Base-by-base conservation (phyloP, 192 early-diverging fungal species). In the Umbelopsis vinacea region DNA sequence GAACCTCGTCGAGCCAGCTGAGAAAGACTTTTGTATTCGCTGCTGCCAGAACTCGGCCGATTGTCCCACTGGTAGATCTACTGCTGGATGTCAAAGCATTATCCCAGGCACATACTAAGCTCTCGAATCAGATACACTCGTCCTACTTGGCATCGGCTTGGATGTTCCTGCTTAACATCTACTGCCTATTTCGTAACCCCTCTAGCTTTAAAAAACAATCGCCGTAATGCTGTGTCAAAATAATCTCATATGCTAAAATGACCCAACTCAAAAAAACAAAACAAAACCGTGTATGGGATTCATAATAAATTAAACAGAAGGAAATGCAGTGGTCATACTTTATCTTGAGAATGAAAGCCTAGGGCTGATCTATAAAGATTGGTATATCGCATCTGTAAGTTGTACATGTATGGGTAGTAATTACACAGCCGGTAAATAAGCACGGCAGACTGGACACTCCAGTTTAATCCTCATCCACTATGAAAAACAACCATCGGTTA, bases 401-500 rank as follows among this genome's bases (percentile, higher is more conserved):
- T 63, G 33, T 63, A 63, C 57, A 63, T 35, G 46, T 67, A 29
- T 35, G 48, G n/a, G 26, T 17, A 1, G 9, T 43, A 47, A 69
- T 75, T 86, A 89, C 48, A 79, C 76, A 7, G 87, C 81, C 53
- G 89, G 91, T 69, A 90, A 78, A 60, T 82, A 82, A 6, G 86
- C 74, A 43, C 90, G 80, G 63, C 91, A 90, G 15, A 90, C 78
- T 12, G 90, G 90, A 70, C 91, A 90, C 73, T 93, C 92, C 23
- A 93, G 81, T 75, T 93, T 93, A 57, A 93, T 89, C 43, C 88
- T 81, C 90, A 93, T 93, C 92, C 92, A 93, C 74, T 80, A 70
- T 57, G 40, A 47, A 29, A 19, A n/a, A 46, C 50, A 52, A 8
- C 15, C 1, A 43, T 54, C 2, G 9, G 15, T 43, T 19, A n/a